These are phyloP conservation scores for Irpex rosettiformis DNA, from an alignment of 1,284 basidiomycete genomes.

Conservation along the genomic window DNA sequence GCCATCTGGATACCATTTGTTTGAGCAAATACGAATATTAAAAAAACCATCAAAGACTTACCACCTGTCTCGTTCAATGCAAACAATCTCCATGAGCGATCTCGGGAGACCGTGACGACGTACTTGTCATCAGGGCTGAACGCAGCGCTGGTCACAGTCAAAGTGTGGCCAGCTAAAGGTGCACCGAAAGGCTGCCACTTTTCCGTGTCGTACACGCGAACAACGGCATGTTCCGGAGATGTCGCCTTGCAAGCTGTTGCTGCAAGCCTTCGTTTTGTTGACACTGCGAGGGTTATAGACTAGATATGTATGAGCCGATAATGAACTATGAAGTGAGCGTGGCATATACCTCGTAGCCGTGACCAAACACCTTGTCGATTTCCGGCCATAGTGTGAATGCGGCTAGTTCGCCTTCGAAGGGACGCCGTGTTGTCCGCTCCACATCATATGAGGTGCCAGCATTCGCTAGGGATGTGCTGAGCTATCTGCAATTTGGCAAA, in stretches of 20 bases:
- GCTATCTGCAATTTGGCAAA: background rate
- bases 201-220: conserved; percentile 78
- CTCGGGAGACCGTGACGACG: conserved; percentile 85
- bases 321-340: background rate
- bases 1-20: conserved; percentile 32
- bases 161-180: conserved; percentile 77
- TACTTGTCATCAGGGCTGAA: conserved; percentile 84
- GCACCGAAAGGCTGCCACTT: conserved; percentile 69
- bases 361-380: conserved; percentile 95
- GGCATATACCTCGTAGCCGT: conserved; percentile 84
- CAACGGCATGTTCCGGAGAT: conserved; percentile 82
- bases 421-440: conserved; percentile 41
- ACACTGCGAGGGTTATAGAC: conserved; percentile 78
- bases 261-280: conserved; percentile 66
- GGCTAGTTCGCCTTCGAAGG: conserved; percentile 83
- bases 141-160: conserved; percentile 88
- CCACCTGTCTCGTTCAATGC: conserved; percentile 38
- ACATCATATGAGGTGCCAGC: conserved; percentile 15
- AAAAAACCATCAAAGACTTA: conserved; percentile 21
- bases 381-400: conserved; percentile 95
- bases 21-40: background rate
- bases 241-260: conserved; percentile 93
- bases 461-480: conserved; percentile 3
- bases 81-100: conserved; percentile 92
- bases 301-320: conserved; percentile 26